A percentile compares a stretch with the other conserved stretches of the same genome.
These are phyloP conservation scores for Smallanthus sonchifolius DNA, from an alignment of 129 eudicot species.

Conservation along the genomic window DNA sequence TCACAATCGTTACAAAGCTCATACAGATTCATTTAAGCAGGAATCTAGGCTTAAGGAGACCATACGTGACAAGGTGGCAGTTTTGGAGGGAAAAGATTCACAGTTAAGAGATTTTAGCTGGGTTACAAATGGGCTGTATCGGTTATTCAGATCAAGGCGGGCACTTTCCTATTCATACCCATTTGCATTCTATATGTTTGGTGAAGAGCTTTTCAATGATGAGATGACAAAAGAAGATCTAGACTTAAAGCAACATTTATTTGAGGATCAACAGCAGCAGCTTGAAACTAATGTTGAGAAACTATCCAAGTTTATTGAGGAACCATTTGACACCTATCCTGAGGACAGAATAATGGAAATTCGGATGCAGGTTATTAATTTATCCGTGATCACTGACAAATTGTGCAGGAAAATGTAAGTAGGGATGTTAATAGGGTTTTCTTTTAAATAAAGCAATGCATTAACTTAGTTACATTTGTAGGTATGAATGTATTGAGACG, in stretches of 20 bases:
- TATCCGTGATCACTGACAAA: slow-evolving; percentile 72
- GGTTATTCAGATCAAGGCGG: slow-evolving; percentile 86
- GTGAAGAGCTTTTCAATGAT: slow-evolving; percentile 75
- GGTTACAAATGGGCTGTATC: slow-evolving; percentile 85
- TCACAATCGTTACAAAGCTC: slow-evolving; percentile 91
- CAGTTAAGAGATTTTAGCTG: slow-evolving; percentile 78
- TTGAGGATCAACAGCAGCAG: slow-evolving; percentile 98
- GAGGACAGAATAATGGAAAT: slow-evolving; percentile 55
- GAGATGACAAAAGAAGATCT: slow-evolving; percentile 77
- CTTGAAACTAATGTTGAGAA: slow-evolving; percentile 91
- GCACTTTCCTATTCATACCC: slow-evolving; percentile 92
- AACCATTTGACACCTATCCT: slow-evolving; percentile 64
- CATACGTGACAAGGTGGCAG: slow-evolving; percentile 52
- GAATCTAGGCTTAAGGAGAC: slow-evolving; percentile 78
- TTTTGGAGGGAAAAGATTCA: slow-evolving; percentile 61
- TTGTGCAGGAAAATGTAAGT: slow-evolving; percentile 95
- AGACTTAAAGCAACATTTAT: slow-evolving; percentile 83
- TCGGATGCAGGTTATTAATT: slow-evolving; percentile 81
- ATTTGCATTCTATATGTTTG: slow-evolving; percentile 95
- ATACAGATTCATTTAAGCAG: slow-evolving; percentile 86
- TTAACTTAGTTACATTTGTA: slow-evolving; percentile 27
- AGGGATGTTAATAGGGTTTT: not conserved
- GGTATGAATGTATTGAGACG: slow-evolving; percentile 94
- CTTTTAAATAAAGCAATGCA: slow-evolving; percentile 14
- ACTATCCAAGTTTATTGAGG: slow-evolving; percentile 74